Conservation (phyloP, 2,329 filamentous ascomycete species). For the Aureobasidium sp. region DNA sequence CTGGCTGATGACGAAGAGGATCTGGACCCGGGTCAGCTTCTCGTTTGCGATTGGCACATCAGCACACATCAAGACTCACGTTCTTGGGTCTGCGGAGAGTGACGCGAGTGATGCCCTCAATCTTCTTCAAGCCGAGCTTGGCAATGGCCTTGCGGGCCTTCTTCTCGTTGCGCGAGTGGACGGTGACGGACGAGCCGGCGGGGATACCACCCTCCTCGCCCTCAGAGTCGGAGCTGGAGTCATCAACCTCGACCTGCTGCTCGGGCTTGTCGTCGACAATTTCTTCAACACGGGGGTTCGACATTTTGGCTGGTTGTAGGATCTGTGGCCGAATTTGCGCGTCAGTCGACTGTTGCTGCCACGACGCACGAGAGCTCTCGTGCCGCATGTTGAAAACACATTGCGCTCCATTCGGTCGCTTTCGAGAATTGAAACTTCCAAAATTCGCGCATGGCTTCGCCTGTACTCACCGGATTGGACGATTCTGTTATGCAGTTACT, state of each 20-base stretch:
- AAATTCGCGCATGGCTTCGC: constrained; percentile 8
- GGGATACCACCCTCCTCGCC: constrained; percentile 61
- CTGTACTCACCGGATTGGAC: background rate
- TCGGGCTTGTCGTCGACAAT: constrained; percentile 75
- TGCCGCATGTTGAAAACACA: background rate
- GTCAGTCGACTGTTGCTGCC: constrained; percentile 7
- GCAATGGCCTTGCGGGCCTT: constrained; percentile 99
- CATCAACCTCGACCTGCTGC: constrained; percentile 67
- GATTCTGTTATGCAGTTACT: background rate
- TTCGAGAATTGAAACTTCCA: background rate
- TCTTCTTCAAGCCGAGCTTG: constrained; percentile 94
- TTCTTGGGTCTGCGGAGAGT: constrained; percentile 98
- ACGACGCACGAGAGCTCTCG: background rate
- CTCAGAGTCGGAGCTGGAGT: constrained; percentile 70
- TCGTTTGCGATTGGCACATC: background rate
- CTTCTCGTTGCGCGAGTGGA: constrained; percentile 99
- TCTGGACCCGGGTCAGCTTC: constrained; percentile 44
- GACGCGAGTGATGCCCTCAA: constrained; percentile 95
- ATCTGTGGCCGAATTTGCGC: constrained; percentile 9
- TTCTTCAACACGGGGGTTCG: constrained; percentile 96
- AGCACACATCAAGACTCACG: constrained; percentile 51
- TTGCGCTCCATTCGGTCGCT: background rate
- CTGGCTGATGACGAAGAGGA: constrained; percentile 99
- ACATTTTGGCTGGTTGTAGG: constrained; percentile 55
- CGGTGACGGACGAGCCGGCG: constrained; percentile 76